phyloP scores from a whole-genome alignment of 2,329 filamentous ascomycete species.

The Fusarium denticulatum region DNA sequence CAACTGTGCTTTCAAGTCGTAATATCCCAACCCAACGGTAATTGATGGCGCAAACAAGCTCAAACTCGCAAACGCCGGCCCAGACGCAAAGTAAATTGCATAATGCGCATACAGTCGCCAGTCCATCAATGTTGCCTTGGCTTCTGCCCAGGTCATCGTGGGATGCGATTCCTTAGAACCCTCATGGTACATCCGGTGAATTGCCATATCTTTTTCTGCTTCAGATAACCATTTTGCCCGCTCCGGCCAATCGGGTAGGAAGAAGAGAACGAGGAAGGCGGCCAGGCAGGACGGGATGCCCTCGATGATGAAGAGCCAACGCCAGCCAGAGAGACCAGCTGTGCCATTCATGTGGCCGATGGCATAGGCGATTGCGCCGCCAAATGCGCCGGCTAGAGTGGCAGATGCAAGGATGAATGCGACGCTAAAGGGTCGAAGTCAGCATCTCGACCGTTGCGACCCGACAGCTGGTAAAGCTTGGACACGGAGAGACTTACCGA shows the following conservation, averaged over 20 bases:
- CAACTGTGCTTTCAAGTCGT: slow-evolving; percentile 67
- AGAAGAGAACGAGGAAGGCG: slow-evolving; percentile 71
- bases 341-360: slow-evolving; percentile 77
- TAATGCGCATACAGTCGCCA: slow-evolving; percentile 76
- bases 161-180: slow-evolving; percentile 68
- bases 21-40: slow-evolving; percentile 61
- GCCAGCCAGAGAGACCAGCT: slow-evolving; percentile 72
- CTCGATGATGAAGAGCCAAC: slow-evolving; percentile 72
- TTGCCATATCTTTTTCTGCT: slow-evolving; percentile 67
- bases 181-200: slow-evolving; percentile 55
- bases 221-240: slow-evolving; percentile 69
- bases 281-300: slow-evolving; percentile 72
- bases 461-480: background rate
- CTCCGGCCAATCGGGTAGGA: slow-evolving; percentile 75
- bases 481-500: slow-evolving; percentile 45
- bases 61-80: slow-evolving; percentile 66
- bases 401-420: slow-evolving; percentile 76
- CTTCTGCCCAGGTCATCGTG: slow-evolving; percentile 72
- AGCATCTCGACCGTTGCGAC: slow-evolving; percentile 12
- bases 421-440: slow-evolving; percentile 55
- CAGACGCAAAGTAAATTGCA: slow-evolving; percentile 61
- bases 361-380: slow-evolving; percentile 76
- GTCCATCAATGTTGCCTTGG: slow-evolving; percentile 73
- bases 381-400: slow-evolving; percentile 77
- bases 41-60: slow-evolving; percentile 72